Conservation (phyloP, 306 rosid species). For the Gillenia trifoliata region DNA sequence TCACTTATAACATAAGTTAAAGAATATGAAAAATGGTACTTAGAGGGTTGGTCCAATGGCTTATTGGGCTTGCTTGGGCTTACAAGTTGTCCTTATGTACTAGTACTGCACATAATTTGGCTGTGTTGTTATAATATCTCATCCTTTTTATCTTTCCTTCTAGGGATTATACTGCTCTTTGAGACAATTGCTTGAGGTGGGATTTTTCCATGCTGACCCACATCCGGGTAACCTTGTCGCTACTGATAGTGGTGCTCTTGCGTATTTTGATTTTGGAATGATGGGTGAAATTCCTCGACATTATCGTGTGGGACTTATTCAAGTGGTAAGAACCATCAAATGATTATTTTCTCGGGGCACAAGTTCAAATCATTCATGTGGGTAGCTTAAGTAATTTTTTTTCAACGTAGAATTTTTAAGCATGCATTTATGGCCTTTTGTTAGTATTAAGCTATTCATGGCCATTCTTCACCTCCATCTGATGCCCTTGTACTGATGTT, state of each 20-base stretch:
- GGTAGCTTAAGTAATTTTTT: not conserved
- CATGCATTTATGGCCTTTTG: not conserved
- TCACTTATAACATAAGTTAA: not conserved
- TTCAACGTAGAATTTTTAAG: not conserved
- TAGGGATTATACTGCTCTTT: conserved; percentile 91
- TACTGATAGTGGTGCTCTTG: conserved; percentile 62
- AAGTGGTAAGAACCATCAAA: conserved; percentile 52
- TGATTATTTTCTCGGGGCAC: not conserved
- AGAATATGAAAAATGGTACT: not conserved
- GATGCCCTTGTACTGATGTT: not conserved
- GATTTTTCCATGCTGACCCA: conserved; percentile 95
- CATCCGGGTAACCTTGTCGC: conserved; percentile 99
- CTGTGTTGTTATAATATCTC: not conserved
- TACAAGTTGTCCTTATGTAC: not conserved
- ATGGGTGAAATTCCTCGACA: conserved; percentile 97
- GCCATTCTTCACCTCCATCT: not conserved
- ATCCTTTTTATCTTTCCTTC: conserved; percentile 23
- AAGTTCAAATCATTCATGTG: not conserved
- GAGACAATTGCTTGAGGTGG: conserved; percentile 93
- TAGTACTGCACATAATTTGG: not conserved
- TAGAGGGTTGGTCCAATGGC: not conserved
- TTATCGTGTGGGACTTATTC: conserved; percentile 86
- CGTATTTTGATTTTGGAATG: conserved; percentile 98
- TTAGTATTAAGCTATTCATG: not conserved
- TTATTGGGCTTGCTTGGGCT: not conserved